Evolutionary conservation across 2,329 filamentous ascomycete genomes (phyloP).

Genomic region (Penicillium sclerotigenum): DNA sequence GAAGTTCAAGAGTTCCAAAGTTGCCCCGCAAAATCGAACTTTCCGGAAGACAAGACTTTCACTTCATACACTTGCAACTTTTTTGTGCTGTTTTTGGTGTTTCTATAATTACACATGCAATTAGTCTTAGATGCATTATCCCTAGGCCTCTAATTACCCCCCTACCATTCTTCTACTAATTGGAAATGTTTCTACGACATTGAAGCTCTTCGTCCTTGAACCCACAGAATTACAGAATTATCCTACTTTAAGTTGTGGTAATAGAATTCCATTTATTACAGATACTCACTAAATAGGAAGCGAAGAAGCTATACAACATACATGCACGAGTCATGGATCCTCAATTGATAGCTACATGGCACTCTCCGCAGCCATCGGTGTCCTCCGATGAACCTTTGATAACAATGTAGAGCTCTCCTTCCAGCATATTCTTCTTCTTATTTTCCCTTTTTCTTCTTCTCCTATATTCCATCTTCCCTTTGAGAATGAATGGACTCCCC

Average conservation of each 20-base stretch:
- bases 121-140: not conserved
- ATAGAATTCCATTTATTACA: not conserved
- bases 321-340: not conserved
- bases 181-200: not conserved
- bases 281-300: not conserved
- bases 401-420: constrained; percentile 10
- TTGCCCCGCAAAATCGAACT: constrained; percentile 32
- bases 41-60: constrained; percentile 28
- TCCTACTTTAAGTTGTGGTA: not conserved
- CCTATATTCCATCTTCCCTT: not conserved
- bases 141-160: not conserved
- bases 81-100: not conserved
- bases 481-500: constrained; percentile 27
- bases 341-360: constrained; percentile 20
- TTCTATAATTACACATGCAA: not conserved
- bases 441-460: constrained; percentile 2
- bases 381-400: constrained; percentile 34
- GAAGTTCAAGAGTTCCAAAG: constrained; percentile 13
- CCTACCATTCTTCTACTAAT: not conserved
- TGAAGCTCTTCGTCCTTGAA: not conserved
- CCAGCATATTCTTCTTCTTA: not conserved
- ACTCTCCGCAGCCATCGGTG: constrained; percentile 33
- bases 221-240: too few relatives aligned
- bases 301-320: not conserved
- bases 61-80: not conserved